A percentile compares a stretch with the other conserved stretches of the same genome.
phyloP scores from a whole-genome alignment of 1,284 basidiomycete species.

The Xerocomus cyaneibrunnescens region DNA sequence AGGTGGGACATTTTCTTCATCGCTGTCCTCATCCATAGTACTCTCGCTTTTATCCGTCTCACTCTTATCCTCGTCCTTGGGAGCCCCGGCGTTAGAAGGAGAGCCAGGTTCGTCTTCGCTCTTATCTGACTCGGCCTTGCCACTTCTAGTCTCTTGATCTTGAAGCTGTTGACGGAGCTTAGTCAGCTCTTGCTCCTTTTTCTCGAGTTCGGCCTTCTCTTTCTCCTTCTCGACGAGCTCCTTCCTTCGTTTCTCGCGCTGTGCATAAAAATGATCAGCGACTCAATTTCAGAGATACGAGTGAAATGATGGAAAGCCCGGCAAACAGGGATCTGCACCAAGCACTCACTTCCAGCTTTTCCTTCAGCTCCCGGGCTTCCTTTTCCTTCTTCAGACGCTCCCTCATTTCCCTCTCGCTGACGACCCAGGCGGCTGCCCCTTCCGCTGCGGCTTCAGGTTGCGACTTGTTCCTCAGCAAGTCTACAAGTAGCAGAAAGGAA shows the following conservation, averaged over 20 bases:
- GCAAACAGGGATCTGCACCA: slow-evolving; percentile 12
- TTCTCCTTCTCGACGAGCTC: slow-evolving; percentile 48
- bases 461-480: slow-evolving; percentile 78
- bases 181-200: slow-evolving; percentile 40
- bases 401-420: slow-evolving; percentile 66
- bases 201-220: slow-evolving; percentile 40
- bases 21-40: slow-evolving; percentile 33
- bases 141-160: slow-evolving; percentile 48
- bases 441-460: slow-evolving; percentile 69
- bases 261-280: slow-evolving; percentile 21
- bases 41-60: slow-evolving; percentile 31
- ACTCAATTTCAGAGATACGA: neutral
- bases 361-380: slow-evolving; percentile 61
- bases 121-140: slow-evolving; percentile 38
- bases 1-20: slow-evolving; percentile 32
- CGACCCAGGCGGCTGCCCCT: slow-evolving; percentile 67
- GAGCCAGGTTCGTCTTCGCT: slow-evolving; percentile 35
- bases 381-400: slow-evolving; percentile 69
- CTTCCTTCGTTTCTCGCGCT: slow-evolving; percentile 62
- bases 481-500: slow-evolving; percentile 36
- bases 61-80: slow-evolving; percentile 33
- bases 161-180: slow-evolving; percentile 52
- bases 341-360: slow-evolving; percentile 59
- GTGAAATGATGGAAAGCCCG: slow-evolving; percentile 14
- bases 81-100: slow-evolving; percentile 14